phyloP scores from a whole-genome alignment of 2,329 filamentous ascomycete genomes.

The Pyricularia sp. region DNA sequence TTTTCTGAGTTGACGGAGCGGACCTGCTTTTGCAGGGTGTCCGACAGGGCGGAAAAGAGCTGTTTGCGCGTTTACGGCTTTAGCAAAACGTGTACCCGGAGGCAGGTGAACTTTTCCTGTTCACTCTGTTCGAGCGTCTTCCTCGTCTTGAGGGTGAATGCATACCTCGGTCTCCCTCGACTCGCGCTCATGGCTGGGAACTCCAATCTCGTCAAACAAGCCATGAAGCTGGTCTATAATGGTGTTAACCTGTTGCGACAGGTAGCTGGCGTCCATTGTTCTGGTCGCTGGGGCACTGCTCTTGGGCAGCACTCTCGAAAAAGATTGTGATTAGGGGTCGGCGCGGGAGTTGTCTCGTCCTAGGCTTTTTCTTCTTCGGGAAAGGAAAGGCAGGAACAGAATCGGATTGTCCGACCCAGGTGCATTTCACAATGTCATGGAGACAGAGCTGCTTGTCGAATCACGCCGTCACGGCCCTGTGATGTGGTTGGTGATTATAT shows the following conservation, averaged over 20 bases:
- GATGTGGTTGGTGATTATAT: neutral
- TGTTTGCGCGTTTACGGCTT: conserved; percentile 26
- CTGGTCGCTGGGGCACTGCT: neutral
- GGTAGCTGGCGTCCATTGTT: conserved; percentile 79
- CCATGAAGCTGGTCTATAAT: conserved; percentile 91
- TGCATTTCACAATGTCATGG: neutral
- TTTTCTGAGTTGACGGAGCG: conserved; percentile 80
- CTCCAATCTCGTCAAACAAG: conserved; percentile 94
- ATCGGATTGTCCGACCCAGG: neutral
- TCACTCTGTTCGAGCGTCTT: conserved; percentile 8
- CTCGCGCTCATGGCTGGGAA: conserved; percentile 89
- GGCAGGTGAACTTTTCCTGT: neutral
- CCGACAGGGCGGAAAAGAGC: conserved; percentile 87
- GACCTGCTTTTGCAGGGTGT: conserved; percentile 85
- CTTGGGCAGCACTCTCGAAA: neutral
- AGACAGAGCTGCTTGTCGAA: neutral
- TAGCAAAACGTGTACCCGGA: neutral
- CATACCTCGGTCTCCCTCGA: conserved; percentile 79
- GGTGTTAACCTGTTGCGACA: conserved; percentile 89
- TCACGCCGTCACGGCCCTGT: neutral
- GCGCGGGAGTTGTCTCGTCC: neutral
- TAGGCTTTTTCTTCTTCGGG: neutral
- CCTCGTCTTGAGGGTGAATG: conserved; percentile 5
- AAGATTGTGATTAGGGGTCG: neutral
- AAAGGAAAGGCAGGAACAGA: neutral